Conservation (phyloP, 768 basidiomycete genomes). For the Phylloporus sp. region DNA sequence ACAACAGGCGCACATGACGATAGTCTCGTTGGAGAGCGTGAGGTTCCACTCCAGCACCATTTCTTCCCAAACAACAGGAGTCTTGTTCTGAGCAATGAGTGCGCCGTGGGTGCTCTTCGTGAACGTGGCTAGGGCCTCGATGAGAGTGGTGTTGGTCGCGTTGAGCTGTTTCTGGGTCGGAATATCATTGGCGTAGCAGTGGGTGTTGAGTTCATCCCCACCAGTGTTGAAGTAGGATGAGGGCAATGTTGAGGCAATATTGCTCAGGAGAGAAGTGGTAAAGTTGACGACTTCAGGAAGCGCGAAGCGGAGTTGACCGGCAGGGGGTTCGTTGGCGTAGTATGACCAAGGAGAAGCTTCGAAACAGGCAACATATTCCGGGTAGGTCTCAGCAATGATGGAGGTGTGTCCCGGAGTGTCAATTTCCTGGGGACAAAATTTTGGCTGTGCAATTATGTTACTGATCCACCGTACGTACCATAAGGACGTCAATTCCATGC, state of each 20-base stretch:
- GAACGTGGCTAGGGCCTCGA: constrained; percentile 63
- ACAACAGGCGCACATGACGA: constrained; percentile 33
- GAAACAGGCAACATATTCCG: constrained; percentile 70
- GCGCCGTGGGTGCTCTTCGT: constrained; percentile 55
- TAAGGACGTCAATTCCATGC: constrained; percentile 71
- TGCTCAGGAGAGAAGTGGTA: constrained; percentile 47
- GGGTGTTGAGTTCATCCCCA: constrained; percentile 74
- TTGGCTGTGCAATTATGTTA: not conserved
- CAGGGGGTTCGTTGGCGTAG: constrained; percentile 73
- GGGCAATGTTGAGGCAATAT: constrained; percentile 50
- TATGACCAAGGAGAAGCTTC: constrained; percentile 51
- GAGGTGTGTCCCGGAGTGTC: constrained; percentile 85
- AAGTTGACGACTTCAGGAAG: constrained; percentile 58
- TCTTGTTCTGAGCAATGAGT: constrained; percentile 57
- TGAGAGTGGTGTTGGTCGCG: constrained; percentile 49
- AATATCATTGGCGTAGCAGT: constrained; percentile 62
- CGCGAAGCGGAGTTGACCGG: constrained; percentile 78
- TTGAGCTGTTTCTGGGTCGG: constrained; percentile 54
- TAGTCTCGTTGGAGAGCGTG: constrained; percentile 38
- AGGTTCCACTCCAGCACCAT: constrained; percentile 43
- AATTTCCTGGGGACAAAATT: constrained; percentile 52
- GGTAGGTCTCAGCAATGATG: constrained; percentile 57
- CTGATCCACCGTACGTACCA: constrained; percentile 31
- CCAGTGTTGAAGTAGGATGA: constrained; percentile 73
- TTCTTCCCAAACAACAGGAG: constrained; percentile 80